Evolutionary conservation across 2,329 filamentous ascomycete species (phyloP).

Genomic region (Calonectria fujianensis): DNA sequence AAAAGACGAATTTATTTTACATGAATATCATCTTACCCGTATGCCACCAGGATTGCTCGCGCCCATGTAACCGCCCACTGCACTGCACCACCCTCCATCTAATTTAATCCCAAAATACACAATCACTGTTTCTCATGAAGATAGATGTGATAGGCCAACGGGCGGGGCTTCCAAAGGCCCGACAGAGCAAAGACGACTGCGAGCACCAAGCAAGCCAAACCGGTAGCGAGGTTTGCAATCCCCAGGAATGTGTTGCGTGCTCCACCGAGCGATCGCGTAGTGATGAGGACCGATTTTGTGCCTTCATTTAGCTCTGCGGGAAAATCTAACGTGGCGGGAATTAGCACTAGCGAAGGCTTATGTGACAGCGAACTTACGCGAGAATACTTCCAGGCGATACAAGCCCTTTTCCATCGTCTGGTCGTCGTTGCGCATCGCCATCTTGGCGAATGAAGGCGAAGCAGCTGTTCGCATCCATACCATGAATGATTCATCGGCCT

Average conservation of each 20-base stretch:
- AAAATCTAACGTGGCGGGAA: neutral
- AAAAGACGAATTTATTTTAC: neutral
- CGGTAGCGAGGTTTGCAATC: neutral
- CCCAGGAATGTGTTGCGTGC: conserved; percentile 1
- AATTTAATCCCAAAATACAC: neutral
- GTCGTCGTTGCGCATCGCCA: conserved; percentile 12
- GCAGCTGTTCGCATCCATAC: conserved; percentile 14
- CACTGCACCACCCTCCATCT: neutral
- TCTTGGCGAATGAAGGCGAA: neutral
- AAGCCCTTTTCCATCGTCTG: neutral
- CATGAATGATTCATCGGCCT: conserved; percentile 11
- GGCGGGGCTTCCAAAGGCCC: neutral
- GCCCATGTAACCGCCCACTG: neutral
- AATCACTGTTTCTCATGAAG: neutral
- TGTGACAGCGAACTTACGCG: neutral
- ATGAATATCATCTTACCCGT: neutral
- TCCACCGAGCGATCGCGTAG: neutral
- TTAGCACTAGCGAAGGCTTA: neutral
- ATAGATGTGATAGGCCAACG: neutral
- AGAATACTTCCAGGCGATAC: conserved; percentile 6
- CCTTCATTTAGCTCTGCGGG: neutral
- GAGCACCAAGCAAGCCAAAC: neutral
- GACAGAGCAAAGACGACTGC: neutral
- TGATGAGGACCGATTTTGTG: conserved; percentile 7
- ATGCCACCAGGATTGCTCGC: neutral